Evolutionary conservation across 2,329 filamentous ascomycete genomes (phyloP).

Genomic region (Alternaria sp.): DNA sequence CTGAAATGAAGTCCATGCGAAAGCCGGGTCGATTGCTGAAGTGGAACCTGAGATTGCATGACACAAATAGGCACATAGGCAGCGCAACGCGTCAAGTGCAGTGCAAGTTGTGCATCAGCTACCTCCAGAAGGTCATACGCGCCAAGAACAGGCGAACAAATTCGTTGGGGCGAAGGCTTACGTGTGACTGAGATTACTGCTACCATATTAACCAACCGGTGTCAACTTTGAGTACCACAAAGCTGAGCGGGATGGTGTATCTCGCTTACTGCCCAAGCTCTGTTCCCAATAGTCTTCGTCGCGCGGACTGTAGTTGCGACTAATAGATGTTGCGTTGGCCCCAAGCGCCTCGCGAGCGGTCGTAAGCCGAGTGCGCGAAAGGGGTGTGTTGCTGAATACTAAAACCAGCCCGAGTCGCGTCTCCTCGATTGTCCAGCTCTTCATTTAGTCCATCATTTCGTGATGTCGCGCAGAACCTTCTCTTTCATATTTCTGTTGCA

Average conservation of each 20-base stretch:
- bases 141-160: background rate
- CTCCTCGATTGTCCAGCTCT: background rate
- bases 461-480: background rate
- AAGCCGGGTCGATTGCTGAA: background rate
- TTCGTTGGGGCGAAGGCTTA: background rate
- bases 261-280: background rate
- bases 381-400: background rate
- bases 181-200: background rate
- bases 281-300: background rate
- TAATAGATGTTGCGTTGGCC: background rate
- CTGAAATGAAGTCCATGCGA: background rate
- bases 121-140: background rate
- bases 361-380: background rate
- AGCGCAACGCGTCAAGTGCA: background rate
- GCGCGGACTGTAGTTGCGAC: background rate
- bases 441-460: background rate
- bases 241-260: background rate
- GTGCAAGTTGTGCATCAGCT: background rate
- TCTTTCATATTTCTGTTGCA: background rate
- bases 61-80: background rate
- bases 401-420: background rate
- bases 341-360: background rate
- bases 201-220: background rate
- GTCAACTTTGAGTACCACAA: background rate
- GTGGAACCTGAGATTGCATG: background rate